Percentiles rank a stretch among this genome's conserved stretches.
Conservation (phyloP, 768 basidiomycete species). For the Pholiota molesta region DNA sequence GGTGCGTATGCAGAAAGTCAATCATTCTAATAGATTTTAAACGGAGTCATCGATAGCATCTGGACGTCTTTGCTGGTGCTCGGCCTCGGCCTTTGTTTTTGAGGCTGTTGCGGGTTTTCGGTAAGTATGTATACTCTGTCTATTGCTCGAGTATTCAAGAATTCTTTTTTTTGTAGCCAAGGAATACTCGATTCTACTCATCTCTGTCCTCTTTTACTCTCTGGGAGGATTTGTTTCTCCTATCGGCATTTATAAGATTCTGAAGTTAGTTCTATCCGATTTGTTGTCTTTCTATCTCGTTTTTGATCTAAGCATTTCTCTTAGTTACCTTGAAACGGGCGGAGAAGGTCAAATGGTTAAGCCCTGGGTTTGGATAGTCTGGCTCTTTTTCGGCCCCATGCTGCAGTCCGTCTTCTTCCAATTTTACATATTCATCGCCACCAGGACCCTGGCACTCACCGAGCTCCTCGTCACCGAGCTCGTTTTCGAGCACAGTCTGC, state of each 20-base stretch:
- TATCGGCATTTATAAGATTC: conserved; percentile 43
- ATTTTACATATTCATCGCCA: conserved; percentile 54
- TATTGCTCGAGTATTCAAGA: background rate
- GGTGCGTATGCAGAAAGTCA: conserved; percentile 15
- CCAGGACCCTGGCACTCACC: conserved; percentile 36
- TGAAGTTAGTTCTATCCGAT: conserved; percentile 29
- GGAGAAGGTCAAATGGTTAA: conserved; percentile 49
- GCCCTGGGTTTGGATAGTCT: conserved; percentile 57
- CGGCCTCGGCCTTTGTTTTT: conserved; percentile 45
- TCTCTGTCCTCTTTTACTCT: conserved; percentile 30
- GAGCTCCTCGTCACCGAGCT: conserved; percentile 50
- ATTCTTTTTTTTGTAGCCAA: conserved; percentile 13
- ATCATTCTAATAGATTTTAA: conserved; percentile 26
- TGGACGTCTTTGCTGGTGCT: conserved; percentile 43
- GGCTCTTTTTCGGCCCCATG: conserved; percentile 53
- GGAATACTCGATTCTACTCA: conserved; percentile 33
- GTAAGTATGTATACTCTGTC: conserved; percentile 13
- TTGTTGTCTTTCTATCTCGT: background rate
- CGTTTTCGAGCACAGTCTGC: conserved; percentile 50
- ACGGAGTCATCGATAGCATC: conserved; percentile 27
- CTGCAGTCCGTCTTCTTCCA: conserved; percentile 50
- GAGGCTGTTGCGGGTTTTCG: conserved; percentile 43
- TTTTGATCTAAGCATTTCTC: background rate
- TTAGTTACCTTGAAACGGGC: conserved; percentile 59
- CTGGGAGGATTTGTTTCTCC: conserved; percentile 37